Base-by-base conservation (phyloP, 345 rosid genomes). In the Turnera subulata region DNA sequence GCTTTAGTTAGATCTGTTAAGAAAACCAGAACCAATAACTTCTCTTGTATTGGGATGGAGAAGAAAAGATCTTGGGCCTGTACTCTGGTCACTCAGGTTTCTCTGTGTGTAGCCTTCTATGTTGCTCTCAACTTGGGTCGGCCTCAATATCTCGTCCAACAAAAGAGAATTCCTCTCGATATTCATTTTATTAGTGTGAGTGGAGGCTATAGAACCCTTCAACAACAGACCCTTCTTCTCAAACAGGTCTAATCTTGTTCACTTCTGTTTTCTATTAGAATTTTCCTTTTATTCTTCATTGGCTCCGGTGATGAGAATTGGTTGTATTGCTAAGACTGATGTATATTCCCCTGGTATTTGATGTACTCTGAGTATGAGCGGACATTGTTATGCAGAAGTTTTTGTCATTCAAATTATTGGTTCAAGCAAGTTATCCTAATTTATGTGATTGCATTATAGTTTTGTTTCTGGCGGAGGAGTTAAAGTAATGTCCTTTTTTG, bases 61-160 rank as follows among this genome's bases (percentile, higher is more conserved):
- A 46, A 38, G 18, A 73, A 76, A 40, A 64, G 77, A 8, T 77
- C 88, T 19, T 86, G 86, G 84, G 51, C 61, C 46, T 76, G 82
- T 63, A 90, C 88, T 63, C 55, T 86, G 49, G 73, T 64, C 37
- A 68, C 77, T 19, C 95, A 90, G 47, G 10, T 83, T 33, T 79
- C 66, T 54, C 81, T 90, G 58, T 80, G 81, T 72, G 39, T 76
- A 47, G 67, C 81, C 46, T 77, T 84, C 53, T 89, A 80, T 54
- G 21, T 72, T n/a, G 80, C 82, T 61, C 68, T 90, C 50, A 79
- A 81, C 71, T 78, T 84, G 71, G 88, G 85, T 53, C 80, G 70
- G 29, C 76, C 78, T 29, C 80, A 53, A 44, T 64, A 63, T 23
- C 73, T 50, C 57, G 46, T 78, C 53, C 39, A 29, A 55, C 52